These are phyloP conservation scores for Eucalyptus microcorys DNA, from an alignment of 345 rosid species.

Conservation along the genomic window DNA sequence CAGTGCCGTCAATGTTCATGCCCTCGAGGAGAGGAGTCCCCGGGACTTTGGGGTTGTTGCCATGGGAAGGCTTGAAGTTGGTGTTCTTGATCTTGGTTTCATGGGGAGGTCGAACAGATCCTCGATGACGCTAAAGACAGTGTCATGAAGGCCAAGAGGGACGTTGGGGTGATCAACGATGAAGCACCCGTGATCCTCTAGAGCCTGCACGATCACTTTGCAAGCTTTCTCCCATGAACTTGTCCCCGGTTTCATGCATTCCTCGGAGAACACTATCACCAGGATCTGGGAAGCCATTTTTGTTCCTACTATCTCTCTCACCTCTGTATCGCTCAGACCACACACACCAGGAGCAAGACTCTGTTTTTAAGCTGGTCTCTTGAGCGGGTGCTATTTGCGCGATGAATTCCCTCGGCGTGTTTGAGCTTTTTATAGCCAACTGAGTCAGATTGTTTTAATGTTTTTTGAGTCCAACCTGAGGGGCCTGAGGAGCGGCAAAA, in stretches of 20 bases:
- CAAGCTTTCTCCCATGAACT: slow-evolving; percentile 2
- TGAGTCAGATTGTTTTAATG: neutral
- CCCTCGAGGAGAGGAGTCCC: slow-evolving; percentile 26
- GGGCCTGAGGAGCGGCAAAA: neutral
- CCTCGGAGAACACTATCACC: neutral
- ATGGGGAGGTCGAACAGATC: slow-evolving; percentile 10
- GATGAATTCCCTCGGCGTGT: neutral
- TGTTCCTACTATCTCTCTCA: neutral
- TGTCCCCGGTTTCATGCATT: neutral
- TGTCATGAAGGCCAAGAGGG: neutral
- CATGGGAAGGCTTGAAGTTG: slow-evolving; percentile 16
- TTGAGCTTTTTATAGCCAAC: neutral
- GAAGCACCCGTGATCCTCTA: slow-evolving; percentile 17
- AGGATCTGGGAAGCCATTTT: neutral
- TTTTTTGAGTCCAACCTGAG: neutral
- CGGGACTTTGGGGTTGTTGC: slow-evolving; percentile 23
- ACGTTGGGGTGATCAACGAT: neutral
- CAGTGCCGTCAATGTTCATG: slow-evolving; percentile 19
- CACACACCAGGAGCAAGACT: neutral
- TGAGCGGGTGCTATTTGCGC: neutral
- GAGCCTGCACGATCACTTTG: slow-evolving; percentile 1
- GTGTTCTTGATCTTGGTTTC: slow-evolving; percentile 26
- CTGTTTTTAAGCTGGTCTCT: neutral
- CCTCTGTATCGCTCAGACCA: neutral
- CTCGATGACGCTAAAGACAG: neutral